These are phyloP conservation scores for Cladophialophora exuberans DNA, from an alignment of 2,329 filamentous ascomycete genomes.

Conservation along the genomic window DNA sequence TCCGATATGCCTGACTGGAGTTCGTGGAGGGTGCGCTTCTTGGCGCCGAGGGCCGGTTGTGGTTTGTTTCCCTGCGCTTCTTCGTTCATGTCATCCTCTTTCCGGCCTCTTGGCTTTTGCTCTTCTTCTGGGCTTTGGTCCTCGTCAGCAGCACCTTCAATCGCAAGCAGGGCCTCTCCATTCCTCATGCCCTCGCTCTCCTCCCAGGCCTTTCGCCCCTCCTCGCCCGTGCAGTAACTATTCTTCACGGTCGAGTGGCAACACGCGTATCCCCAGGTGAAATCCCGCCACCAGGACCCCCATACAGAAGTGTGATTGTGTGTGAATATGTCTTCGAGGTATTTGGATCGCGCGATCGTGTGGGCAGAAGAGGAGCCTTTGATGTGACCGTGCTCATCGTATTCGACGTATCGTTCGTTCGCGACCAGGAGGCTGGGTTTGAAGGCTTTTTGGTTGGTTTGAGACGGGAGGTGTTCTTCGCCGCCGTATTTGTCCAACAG, in stretches of 20 bases:
- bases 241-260: conserved; percentile 95
- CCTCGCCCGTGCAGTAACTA: conserved; percentile 94
- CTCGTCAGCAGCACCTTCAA: conserved; percentile 28
- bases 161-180: conserved; percentile 47
- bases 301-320: conserved; percentile 94
- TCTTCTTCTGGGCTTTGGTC: conserved; percentile 26
- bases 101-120: conserved; percentile 35
- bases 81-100: conserved; percentile 14
- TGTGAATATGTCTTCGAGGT: conserved; percentile 80
- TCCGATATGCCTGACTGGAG: conserved; percentile 78
- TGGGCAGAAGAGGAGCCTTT: conserved; percentile 66
- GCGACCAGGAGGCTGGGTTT: conserved; percentile 49
- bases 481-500: conserved; percentile 83
- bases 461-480: conserved; percentile 56
- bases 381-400: conserved; percentile 85
- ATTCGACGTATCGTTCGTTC: conserved; percentile 84
- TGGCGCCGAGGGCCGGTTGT: conserved; percentile 41
- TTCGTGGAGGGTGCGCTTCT: conserved; percentile 77
- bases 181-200: conserved; percentile 67
- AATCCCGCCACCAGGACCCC: conserved; percentile 97
- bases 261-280: conserved; percentile 94
- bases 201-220: conserved; percentile 79
- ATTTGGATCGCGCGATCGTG: conserved; percentile 78
- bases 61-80: conserved; percentile 18
- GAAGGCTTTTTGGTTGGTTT: conserved; percentile 59